These are phyloP conservation scores for Fusarium dlaminii DNA, from an alignment of 2,329 filamentous ascomycete species.

Conservation along the genomic window DNA sequence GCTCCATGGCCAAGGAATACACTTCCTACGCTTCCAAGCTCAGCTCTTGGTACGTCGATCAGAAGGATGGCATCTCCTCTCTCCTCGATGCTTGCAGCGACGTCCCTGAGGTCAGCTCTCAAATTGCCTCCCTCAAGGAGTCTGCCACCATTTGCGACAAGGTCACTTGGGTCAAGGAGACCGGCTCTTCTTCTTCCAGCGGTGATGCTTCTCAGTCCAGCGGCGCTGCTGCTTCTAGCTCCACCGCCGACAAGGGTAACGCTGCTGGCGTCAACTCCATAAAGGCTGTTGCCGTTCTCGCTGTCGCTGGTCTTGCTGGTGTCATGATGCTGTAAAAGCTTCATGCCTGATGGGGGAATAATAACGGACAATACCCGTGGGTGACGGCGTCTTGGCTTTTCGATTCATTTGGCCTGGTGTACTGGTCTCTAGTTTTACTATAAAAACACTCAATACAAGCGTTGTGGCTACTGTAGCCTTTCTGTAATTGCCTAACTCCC, in stretches of 20 bases:
- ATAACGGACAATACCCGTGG: not conserved
- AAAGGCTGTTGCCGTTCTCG: slow-evolving; percentile 9
- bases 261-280: slow-evolving; percentile 15
- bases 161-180: slow-evolving; percentile 19
- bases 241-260: not conserved
- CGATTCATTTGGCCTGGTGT: not conserved
- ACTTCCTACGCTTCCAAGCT: slow-evolving; percentile 35
- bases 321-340: slow-evolving; percentile 21
- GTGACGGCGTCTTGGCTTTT: not conserved
- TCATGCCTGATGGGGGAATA: no score
- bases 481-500: not conserved
- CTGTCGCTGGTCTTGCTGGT: slow-evolving; percentile 24
- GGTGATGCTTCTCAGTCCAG: not conserved
- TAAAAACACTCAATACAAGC: not conserved
- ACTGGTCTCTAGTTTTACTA: not conserved
- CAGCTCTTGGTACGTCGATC: slow-evolving; percentile 36
- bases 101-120: slow-evolving; percentile 35
- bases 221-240: not conserved
- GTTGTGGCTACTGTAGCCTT: not conserved
- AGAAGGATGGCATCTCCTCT: slow-evolving; percentile 27
- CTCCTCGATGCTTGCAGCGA: slow-evolving; percentile 43
- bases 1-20: slow-evolving; percentile 41
- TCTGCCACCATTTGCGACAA: slow-evolving; percentile 11
- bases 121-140: not conserved
- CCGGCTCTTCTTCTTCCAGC: slow-evolving; percentile 8